Percentiles rank a stretch among this genome's conserved stretches.
phyloP scores from a whole-genome alignment of 495 filamentous ascomycete species.

The Penicillium argentinense region DNA sequence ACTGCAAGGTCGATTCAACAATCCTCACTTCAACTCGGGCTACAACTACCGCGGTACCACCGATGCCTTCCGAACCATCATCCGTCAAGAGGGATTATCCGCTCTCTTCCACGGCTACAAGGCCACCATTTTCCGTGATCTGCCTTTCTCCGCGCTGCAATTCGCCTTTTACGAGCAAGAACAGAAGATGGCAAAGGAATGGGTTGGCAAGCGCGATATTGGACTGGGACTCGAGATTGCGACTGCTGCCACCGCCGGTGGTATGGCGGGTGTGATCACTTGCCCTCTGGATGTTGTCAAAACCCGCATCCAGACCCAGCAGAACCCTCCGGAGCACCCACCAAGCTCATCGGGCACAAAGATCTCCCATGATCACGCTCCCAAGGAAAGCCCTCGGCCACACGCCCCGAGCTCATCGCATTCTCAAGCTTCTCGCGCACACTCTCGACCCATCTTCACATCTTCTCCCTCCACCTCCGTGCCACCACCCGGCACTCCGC shows the following conservation, averaged over 20 bases:
- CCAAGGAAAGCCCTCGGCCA: slow-evolving; percentile 39
- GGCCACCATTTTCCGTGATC: slow-evolving; percentile 87
- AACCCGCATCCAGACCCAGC: slow-evolving; percentile 93
- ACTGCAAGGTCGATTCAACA: slow-evolving; percentile 91
- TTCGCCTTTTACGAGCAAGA: slow-evolving; percentile 98
- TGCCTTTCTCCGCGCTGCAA: slow-evolving; percentile 92
- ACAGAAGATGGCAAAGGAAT: slow-evolving; percentile 74
- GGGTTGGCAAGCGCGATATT: slow-evolving; percentile 71
- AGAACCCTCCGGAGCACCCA: slow-evolving; percentile 50
- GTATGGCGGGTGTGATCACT: slow-evolving; percentile 90
- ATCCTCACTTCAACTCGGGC: slow-evolving; percentile 86
- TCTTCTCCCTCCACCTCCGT: slow-evolving; percentile 80
- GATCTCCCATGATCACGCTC: slow-evolving; percentile 23
- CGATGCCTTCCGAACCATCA: slow-evolving; percentile 81
- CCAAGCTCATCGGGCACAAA: slow-evolving; percentile 22
- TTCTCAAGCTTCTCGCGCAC: slow-evolving; percentile 31
- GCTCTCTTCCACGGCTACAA: slow-evolving; percentile 95
- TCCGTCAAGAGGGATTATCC: slow-evolving; percentile 73
- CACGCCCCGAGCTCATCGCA: slow-evolving; percentile 25
- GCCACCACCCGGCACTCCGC: slow-evolving; percentile 67
- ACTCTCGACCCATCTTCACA: slow-evolving; percentile 73
- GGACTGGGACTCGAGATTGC: slow-evolving; percentile 81
- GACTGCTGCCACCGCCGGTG: slow-evolving; percentile 89
- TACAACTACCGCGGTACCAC: slow-evolving; percentile 86
- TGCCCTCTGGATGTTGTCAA: slow-evolving; percentile 98